Conservation (phyloP, 306 rosid species). For the Alnus rubra region DNA sequence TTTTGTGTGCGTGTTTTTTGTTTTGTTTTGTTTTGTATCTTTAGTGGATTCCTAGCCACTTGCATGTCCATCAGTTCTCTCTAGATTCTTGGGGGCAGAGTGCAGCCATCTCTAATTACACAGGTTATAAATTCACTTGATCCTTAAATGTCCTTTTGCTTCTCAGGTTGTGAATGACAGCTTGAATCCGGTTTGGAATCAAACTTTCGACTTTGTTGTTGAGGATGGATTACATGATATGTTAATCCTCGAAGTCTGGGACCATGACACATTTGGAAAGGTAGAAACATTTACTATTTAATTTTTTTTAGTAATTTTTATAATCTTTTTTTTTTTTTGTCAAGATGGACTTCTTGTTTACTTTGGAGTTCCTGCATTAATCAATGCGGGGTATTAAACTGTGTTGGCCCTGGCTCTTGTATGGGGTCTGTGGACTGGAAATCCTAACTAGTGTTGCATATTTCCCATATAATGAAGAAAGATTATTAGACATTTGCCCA, state of each 20-base stretch:
- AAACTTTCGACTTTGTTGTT: conserved; percentile 91
- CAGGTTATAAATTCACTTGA: conserved; percentile 17
- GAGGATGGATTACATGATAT: conserved; percentile 97
- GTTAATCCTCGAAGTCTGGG: conserved; percentile 87
- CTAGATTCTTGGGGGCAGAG: background rate
- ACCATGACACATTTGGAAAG: conserved; percentile 98
- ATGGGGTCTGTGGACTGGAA: background rate
- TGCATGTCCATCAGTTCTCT: conserved; percentile 13
- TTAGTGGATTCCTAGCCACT: conserved; percentile 12
- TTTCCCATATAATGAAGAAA: background rate
- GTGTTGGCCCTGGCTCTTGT: background rate
- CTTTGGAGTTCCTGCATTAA: background rate
- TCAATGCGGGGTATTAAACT: background rate
- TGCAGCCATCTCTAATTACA: conserved; percentile 12
- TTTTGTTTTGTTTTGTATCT: background rate
- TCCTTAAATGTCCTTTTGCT: conserved; percentile 15
- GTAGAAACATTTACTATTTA: conserved; percentile 35
- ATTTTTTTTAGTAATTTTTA: conserved; percentile 1
- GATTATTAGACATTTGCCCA: background rate
- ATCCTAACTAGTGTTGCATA: background rate
- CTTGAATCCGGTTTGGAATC: conserved; percentile 98
- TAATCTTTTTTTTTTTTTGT: background rate
- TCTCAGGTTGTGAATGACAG: conserved; percentile 85
- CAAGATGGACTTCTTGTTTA: background rate
- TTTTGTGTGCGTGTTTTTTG: background rate